A percentile compares a stretch with the other conserved stretches of the same genome.
Evolutionary conservation across 257 asterid species (phyloP).

Genomic region (Cordia subcordata): DNA sequence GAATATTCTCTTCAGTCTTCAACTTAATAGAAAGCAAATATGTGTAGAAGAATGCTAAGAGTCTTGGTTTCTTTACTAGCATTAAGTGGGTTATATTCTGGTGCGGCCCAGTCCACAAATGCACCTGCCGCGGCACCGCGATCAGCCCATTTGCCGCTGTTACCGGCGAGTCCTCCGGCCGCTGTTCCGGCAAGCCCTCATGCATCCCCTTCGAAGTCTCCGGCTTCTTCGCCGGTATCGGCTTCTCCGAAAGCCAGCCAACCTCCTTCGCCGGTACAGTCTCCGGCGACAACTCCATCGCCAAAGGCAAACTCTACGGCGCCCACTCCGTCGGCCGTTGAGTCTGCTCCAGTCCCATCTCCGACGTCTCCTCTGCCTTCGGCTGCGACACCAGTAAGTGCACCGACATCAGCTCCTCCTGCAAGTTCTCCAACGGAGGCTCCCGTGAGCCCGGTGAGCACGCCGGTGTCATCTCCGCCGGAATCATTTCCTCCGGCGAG

Average conservation of each 20-base stretch:
- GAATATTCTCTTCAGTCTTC: conserved; percentile 12
- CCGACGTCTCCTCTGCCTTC: conserved; percentile 32
- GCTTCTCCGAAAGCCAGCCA: conserved; percentile 40
- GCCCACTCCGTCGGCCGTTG: conserved; percentile 27
- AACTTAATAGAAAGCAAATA: conserved; percentile 3
- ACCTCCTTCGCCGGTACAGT: conserved; percentile 37
- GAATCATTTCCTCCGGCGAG: conserved; percentile 16
- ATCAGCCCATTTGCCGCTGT: conserved; percentile 20
- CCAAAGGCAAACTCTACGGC: conserved; percentile 24
- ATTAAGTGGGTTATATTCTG: conserved; percentile 23
- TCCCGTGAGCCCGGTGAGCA: conserved; percentile 20
- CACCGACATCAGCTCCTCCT: conserved; percentile 37
- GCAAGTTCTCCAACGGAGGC: conserved; percentile 2
- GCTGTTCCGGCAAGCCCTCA: conserved; percentile 26
- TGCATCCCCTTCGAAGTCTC: conserved; percentile 46
- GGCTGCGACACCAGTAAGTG: conserved; percentile 23
- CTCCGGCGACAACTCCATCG: conserved; percentile 32
- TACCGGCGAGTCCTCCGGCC: conserved; percentile 24
- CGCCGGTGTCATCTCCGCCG: conserved; percentile 11
- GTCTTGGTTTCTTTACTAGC: conserved; percentile 27
- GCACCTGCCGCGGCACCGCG: conserved; percentile 62
- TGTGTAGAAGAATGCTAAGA: conserved; percentile 25
- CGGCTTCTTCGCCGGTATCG: conserved; percentile 33
- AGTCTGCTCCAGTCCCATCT: conserved; percentile 49
- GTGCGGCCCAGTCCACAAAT: conserved; percentile 38